Percentiles rank a stretch among this genome's conserved stretches.
These are phyloP conservation scores for Prototheca cutis DNA, from an alignment of 163 green algal species.

Conservation along the genomic window DNA sequence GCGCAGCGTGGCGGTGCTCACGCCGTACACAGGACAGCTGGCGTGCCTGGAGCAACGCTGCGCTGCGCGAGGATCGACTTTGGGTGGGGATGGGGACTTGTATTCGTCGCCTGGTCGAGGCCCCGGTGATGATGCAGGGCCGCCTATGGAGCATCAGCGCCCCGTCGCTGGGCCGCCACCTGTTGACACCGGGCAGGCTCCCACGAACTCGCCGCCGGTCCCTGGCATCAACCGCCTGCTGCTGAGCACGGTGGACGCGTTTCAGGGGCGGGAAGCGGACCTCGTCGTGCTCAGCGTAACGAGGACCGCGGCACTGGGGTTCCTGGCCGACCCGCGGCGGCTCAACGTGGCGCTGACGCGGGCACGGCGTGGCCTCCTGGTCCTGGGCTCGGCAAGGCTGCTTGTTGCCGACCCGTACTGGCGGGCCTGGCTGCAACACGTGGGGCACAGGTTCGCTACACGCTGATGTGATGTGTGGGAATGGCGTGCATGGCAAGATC, in stretches of 20 bases:
- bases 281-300: slow-evolving; percentile 76
- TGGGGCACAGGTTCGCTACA: too few species aligned
- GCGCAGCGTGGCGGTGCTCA: slow-evolving; percentile 59
- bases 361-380: slow-evolving; percentile 58
- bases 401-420: slow-evolving; percentile 36
- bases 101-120: too few species aligned
- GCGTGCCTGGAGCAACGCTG: not conserved
- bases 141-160: too few species aligned
- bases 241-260: slow-evolving; percentile 69
- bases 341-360: slow-evolving; percentile 86
- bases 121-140: too few species aligned
- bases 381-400: slow-evolving; percentile 63
- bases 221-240: too few species aligned
- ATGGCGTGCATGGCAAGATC: too few species aligned
- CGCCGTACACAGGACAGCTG: slow-evolving; percentile 72
- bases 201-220: too few species aligned
- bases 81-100: too few species aligned
- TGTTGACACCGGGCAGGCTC: too few species aligned
- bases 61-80: too few species aligned
- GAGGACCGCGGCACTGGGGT: slow-evolving; percentile 47
- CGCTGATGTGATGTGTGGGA: too few species aligned
- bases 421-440: slow-evolving; percentile 20
- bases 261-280: slow-evolving; percentile 88
- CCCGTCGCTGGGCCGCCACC: too few species aligned
- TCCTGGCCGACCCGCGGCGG: slow-evolving; percentile 64